These are phyloP conservation scores for Tetracentron sinense DNA, from an alignment of 164 flowering plant genomes.

Conservation along the genomic window DNA sequence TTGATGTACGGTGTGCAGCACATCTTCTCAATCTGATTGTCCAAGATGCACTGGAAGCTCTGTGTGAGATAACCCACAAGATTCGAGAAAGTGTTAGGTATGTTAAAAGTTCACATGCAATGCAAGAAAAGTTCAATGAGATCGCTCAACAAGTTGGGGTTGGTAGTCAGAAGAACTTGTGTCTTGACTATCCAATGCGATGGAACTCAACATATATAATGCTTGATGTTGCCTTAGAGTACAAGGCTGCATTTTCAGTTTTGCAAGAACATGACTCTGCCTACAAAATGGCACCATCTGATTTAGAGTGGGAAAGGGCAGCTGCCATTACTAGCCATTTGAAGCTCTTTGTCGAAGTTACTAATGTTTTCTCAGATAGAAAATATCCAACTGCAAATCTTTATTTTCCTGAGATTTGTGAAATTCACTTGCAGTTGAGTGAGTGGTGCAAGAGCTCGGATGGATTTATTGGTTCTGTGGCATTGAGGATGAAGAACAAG, in stretches of 20 bases:
- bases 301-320: constrained; percentile 63
- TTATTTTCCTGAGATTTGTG: no score
- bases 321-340: constrained; percentile 43
- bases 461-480: constrained; percentile 46
- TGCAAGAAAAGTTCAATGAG: constrained; percentile 49
- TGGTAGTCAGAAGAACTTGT: constrained; percentile 30
- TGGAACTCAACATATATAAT: constrained; percentile 65
- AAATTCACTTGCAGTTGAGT: no score
- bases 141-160: constrained; percentile 42
- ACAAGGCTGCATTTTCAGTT: constrained; percentile 43
- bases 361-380: constrained; percentile 32
- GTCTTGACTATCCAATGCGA: constrained; percentile 43
- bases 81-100: constrained; percentile 53
- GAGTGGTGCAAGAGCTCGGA: constrained; percentile 59
- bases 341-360: constrained; percentile 53
- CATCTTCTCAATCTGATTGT: constrained; percentile 47
- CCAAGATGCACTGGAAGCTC: constrained; percentile 52
- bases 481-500: constrained; percentile 55
- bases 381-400: constrained; percentile 53
- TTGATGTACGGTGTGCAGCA: constrained; percentile 57
- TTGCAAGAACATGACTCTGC: constrained; percentile 43
- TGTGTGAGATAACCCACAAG: constrained; percentile 40
- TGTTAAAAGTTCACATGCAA: constrained; percentile 50
- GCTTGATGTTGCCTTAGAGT: constrained; percentile 57
- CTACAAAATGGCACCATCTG: constrained; percentile 36